Base-by-base conservation (phyloP, 1,284 basidiomycete species). In the Pseudozyma pruni region DNA sequence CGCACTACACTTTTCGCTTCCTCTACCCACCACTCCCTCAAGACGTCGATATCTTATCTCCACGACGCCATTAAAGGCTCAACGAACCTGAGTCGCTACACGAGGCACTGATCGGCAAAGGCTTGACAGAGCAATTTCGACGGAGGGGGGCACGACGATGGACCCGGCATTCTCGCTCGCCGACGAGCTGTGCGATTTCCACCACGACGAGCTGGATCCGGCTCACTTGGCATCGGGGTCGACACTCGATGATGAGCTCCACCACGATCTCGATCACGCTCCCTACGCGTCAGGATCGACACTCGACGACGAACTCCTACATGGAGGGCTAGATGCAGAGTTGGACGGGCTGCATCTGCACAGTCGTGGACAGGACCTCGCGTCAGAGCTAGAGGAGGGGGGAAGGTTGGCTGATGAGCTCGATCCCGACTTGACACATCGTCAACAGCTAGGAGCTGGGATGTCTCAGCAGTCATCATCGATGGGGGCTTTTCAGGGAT, bases 161-260 rank as follows among this genome's bases (percentile, higher is more conserved):
- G 68, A 71, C 45, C 68, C 68, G 22, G 57, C 68, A 0, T 71
- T 71, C 23, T 64, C 61, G 23, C 49, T 64, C 13, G 60, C 60
- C 0, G 61, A 60, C 43, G 61, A 71, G 41, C 43, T 64, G 13
- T 48, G 42, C 1, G 51, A 43, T 6, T 17, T 40, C 3, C 37
- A 33, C 17, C n/a, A 37, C 35, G 27, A 41, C 27, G 17, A 45
- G n/a, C n/a, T n/a, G 7, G 27, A 48, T 9, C 29, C 29, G 11
- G 11, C 20, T 3, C 16, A 38, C 34, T 37, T 25, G 14, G 46
- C 13, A 13, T 38, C 13, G 10, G 29, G 20, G 5, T 13, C 22
- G 19, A 14, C n/a, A 1, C 19, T 45, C 1, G 43, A 27, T 1
- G 52, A 50, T 7, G 57, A 40, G n/a, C 25, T 49, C 17, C 37